Percentiles rank a stretch among this genome's conserved stretches.
These are phyloP conservation scores for Ganoderma boninense DNA, from an alignment of 1,284 basidiomycete species.

Conservation along the genomic window DNA sequence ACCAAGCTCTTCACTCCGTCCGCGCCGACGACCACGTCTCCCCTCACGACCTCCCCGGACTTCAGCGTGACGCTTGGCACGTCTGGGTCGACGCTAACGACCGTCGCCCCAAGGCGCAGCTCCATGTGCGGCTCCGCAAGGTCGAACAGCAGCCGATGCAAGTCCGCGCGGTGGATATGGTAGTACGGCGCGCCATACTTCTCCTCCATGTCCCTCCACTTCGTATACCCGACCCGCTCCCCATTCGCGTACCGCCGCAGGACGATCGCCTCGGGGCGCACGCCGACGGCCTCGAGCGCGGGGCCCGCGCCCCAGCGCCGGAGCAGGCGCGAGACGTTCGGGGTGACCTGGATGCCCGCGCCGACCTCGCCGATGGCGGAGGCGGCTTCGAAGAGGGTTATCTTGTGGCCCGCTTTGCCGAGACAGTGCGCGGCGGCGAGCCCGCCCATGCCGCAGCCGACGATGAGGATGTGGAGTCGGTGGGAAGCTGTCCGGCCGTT, in stretches of 20 bases:
- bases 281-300: conserved; percentile 46
- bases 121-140: conserved; percentile 53
- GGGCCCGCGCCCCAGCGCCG: conserved; percentile 51
- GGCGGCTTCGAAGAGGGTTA: conserved; percentile 55
- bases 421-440: conserved; percentile 54
- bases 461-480: conserved; percentile 51
- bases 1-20: conserved; percentile 61
- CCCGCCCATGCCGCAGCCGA: conserved; percentile 58
- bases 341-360: conserved; percentile 60
- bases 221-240: conserved; percentile 51
- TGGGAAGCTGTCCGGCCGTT: conserved; percentile 43
- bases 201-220: conserved; percentile 48
- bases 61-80: conserved; percentile 47
- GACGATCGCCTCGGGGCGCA: conserved; percentile 51
- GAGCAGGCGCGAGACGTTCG: conserved; percentile 53
- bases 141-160: conserved; percentile 60
- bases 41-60: conserved; percentile 47
- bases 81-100: conserved; percentile 50
- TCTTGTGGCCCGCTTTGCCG: conserved; percentile 52
- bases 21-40: conserved; percentile 53
- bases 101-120: conserved; percentile 53
- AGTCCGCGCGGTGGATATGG: conserved; percentile 64
- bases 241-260: conserved; percentile 52
- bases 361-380: conserved; percentile 54
- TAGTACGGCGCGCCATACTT: conserved; percentile 55